phyloP scores from a whole-genome alignment of 768 basidiomycete species.

The Mycena chlorophos region DNA sequence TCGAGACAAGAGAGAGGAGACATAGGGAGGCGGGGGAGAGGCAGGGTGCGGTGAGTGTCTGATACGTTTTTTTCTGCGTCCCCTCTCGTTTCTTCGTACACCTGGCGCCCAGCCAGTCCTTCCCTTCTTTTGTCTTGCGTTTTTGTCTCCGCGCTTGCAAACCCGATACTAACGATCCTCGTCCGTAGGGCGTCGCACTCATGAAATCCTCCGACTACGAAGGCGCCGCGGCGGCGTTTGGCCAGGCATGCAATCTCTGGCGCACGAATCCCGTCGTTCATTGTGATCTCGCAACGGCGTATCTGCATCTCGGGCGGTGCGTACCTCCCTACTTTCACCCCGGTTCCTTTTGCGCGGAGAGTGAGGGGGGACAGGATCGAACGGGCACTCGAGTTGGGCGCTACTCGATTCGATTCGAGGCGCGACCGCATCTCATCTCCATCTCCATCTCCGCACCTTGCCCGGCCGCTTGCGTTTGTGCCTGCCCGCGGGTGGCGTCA shows the following conservation, averaged over 20 bases:
- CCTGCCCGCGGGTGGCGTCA: too few relatives aligned
- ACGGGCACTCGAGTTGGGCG: too few relatives aligned
- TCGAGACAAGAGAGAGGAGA: neutral
- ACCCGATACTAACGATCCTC: neutral
- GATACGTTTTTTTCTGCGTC: neutral
- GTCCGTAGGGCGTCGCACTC: slow-evolving; percentile 14
- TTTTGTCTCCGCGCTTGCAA: neutral
- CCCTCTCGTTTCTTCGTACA: neutral
- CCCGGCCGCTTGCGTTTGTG: too few relatives aligned
- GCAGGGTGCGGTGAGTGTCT: neutral
- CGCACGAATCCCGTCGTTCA: slow-evolving; percentile 14
- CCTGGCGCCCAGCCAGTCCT: neutral
- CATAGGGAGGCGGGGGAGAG: neutral
- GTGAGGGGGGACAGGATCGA: too few relatives aligned
- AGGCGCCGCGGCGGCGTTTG: slow-evolving; percentile 14
- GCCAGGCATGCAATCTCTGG: slow-evolving; percentile 17
- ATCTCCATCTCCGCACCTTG: too few relatives aligned
- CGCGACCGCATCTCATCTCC: neutral
- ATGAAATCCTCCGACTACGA: slow-evolving; percentile 22
- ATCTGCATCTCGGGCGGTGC: slow-evolving; percentile 19
- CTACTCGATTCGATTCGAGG: too few relatives aligned
- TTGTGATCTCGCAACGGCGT: slow-evolving; percentile 23
- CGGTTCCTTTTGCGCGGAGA: neutral
- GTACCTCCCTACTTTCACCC: neutral
- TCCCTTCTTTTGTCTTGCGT: neutral